phyloP scores from a whole-genome alignment of 2,329 filamentous ascomycete species.

The Apiospora pterosperma region DNA sequence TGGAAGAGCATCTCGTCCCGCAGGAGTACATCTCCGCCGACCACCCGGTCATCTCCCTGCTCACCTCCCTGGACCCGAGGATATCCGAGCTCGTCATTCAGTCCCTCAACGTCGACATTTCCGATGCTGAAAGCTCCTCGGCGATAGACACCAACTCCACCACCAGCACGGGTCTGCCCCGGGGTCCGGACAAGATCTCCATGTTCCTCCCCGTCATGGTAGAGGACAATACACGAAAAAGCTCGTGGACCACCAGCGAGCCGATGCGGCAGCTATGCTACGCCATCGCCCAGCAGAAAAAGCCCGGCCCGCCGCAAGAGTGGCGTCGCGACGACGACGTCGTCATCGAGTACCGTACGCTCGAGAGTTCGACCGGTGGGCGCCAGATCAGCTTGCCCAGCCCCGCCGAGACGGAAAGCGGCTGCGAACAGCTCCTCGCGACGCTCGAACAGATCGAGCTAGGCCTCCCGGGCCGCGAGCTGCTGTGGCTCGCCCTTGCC shows the following conservation, averaged over 20 bases:
- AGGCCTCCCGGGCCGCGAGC: constrained; percentile 8
- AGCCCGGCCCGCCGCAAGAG: neutral
- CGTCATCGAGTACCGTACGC: constrained; percentile 36
- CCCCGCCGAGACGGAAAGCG: constrained; percentile 13
- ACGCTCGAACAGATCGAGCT: constrained; percentile 20
- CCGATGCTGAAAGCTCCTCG: constrained; percentile 20
- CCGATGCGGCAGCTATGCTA: constrained; percentile 34
- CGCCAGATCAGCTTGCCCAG: constrained; percentile 25
- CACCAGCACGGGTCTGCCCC: constrained; percentile 6
- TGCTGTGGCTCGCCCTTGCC: constrained; percentile 33
- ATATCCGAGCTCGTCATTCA: constrained; percentile 39
- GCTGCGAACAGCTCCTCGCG: constrained; percentile 20
- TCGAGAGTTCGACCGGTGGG: constrained; percentile 28
- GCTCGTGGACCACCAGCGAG: constrained; percentile 36
- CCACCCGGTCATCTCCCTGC: constrained; percentile 20
- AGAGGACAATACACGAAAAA: constrained; percentile 33
- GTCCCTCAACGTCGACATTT: constrained; percentile 22
- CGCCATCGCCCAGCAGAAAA: constrained; percentile 23
- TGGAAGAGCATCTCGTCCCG: constrained; percentile 16
- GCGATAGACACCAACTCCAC: constrained; percentile 13
- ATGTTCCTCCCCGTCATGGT: constrained; percentile 39
- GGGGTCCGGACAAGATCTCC: constrained; percentile 23
- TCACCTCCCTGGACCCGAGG: constrained; percentile 27
- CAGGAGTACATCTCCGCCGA: constrained; percentile 21
- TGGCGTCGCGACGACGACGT: constrained; percentile 2